Evolutionary conservation across 805 yeast genomes (phyloP).

Genomic region (Lipomyces chichibuensis): DNA sequence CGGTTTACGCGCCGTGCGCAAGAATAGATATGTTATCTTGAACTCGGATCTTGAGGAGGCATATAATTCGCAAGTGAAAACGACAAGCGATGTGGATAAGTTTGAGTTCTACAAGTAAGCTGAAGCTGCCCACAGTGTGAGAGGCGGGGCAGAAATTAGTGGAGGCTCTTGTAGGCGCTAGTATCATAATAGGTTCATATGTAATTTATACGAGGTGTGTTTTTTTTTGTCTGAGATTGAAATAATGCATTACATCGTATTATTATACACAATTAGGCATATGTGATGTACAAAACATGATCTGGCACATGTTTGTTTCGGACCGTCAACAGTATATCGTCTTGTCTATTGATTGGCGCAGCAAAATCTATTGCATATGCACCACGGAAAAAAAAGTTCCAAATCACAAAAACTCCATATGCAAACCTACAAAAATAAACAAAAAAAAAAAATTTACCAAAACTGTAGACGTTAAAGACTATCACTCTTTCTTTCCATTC

Average conservation of each 20-base stretch:
- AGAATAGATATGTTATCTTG: constrained; percentile 93
- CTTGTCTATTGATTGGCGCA: not conserved
- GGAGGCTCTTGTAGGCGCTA: not conserved
- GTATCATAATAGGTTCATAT: not conserved
- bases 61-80: constrained; percentile 92
- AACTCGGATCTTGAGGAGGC: constrained; percentile 98
- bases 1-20: constrained; percentile 96
- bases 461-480: not conserved
- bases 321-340: not conserved
- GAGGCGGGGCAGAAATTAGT: not conserved
- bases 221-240: not conserved
- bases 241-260: not conserved
- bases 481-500: not conserved
- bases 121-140: no score
- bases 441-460: no score
- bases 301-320: not conserved
- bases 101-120: constrained; percentile 90
- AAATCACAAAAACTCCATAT: not conserved
- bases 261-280: not conserved
- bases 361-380: not conserved
- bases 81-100: constrained; percentile 93
- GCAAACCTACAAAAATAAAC: not conserved
- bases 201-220: not conserved
- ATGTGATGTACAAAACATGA: not conserved
- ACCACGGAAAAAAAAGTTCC: not conserved